phyloP scores from a whole-genome alignment of 225 moss, liverwort and hornwort species.

The Pleurozium schreberi region DNA sequence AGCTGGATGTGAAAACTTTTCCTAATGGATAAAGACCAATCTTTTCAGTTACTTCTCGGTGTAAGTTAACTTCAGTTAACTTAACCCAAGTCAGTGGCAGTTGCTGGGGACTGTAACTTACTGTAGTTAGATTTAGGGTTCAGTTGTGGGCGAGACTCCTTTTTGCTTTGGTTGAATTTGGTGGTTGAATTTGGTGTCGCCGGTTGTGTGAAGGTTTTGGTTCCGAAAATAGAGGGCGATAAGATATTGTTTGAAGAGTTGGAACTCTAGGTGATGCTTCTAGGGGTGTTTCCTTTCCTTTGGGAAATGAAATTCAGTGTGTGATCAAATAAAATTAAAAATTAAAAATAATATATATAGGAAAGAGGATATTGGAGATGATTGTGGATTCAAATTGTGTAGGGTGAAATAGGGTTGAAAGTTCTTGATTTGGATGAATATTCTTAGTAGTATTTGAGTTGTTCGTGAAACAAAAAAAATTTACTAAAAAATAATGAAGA shows the following conservation, averaged over 20 bases:
- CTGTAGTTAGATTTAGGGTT: neutral
- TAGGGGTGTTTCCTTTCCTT: neutral
- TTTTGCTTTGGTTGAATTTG: neutral
- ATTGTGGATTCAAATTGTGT: neutral
- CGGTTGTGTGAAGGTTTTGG: neutral
- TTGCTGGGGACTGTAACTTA: neutral
- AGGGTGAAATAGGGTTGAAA: neutral
- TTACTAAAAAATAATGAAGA: neutral
- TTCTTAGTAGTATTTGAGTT: too few species aligned
- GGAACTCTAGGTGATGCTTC: neutral
- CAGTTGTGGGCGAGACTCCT: neutral
- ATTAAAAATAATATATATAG: neutral
- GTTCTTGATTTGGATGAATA: neutral
- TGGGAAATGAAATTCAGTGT: too few species aligned
- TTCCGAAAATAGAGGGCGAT: neutral
- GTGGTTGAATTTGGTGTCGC: neutral
- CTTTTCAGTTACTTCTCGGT: neutral
- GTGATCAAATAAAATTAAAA: too few species aligned
- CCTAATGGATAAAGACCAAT: neutral
- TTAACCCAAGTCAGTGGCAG: neutral
- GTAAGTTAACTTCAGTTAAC: neutral
- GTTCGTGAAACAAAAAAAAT: fast-evolving
- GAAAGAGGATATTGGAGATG: neutral
- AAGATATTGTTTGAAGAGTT: neutral
- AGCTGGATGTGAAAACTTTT: neutral